phyloP scores from a whole-genome alignment of 495 filamentous ascomycete genomes.

The Platismatia glauca region DNA sequence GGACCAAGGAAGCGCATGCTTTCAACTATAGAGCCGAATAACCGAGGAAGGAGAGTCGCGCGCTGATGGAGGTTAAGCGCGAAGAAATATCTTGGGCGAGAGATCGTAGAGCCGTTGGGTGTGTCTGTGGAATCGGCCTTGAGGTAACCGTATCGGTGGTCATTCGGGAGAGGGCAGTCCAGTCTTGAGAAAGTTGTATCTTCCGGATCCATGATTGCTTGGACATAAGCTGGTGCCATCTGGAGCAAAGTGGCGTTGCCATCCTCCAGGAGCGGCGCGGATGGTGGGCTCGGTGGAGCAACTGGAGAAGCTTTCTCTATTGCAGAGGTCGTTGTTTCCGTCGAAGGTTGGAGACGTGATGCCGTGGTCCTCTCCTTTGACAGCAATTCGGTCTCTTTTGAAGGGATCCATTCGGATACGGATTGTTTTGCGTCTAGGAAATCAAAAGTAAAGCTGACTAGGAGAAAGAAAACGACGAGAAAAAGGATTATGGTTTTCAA shows the following conservation, averaged over 20 bases:
- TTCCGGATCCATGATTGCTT: slow-evolving; percentile 28
- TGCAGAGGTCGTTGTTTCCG: background rate
- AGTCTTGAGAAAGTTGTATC: slow-evolving; percentile 25
- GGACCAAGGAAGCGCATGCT: slow-evolving; percentile 41
- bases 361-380: background rate
- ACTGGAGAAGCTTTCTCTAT: background rate
- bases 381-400: background rate
- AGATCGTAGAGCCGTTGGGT: background rate
- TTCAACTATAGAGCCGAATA: slow-evolving; percentile 41
- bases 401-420: background rate
- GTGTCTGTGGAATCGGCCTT: background rate
- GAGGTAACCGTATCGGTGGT: slow-evolving; percentile 25
- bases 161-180: slow-evolving; percentile 16
- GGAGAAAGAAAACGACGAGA: background rate
- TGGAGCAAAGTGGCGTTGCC: slow-evolving; percentile 22
- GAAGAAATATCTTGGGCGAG: slow-evolving; percentile 36
- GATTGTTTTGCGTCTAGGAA: background rate
- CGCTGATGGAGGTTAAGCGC: slow-evolving; percentile 40
- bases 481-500: background rate
- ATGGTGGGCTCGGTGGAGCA: background rate
- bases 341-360: background rate
- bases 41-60: slow-evolving; percentile 34
- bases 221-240: slow-evolving; percentile 24
- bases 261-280: slow-evolving; percentile 1
- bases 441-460: background rate